Evolutionary conservation across 768 basidiomycete genomes (phyloP).

Genomic region (Lepiota venenata): DNA sequence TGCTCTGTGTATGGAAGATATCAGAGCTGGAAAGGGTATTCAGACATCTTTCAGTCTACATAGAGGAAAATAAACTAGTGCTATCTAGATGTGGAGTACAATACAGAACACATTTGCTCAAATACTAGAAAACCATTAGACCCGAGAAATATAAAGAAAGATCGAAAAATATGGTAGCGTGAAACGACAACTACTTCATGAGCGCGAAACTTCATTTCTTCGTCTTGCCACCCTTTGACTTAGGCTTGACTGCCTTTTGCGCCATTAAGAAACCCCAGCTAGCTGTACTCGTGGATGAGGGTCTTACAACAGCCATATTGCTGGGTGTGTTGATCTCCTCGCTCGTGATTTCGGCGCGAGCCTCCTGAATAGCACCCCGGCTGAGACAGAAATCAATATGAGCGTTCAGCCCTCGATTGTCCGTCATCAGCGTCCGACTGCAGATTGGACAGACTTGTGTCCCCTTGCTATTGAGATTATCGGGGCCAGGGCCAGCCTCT

Average conservation of each 20-base stretch:
- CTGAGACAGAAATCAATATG: constrained; percentile 91
- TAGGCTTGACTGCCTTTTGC: background rate
- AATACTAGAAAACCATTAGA: background rate
- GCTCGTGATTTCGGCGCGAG: constrained; percentile 44
- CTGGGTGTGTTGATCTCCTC: constrained; percentile 2
- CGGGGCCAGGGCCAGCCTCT: background rate
- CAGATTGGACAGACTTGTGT: constrained; percentile 74
- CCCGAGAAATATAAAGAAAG: background rate
- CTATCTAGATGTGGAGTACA: background rate
- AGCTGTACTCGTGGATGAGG: background rate
- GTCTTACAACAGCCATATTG: background rate
- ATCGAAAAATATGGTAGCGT: background rate
- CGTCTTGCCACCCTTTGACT: constrained; percentile 1
- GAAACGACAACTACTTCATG: background rate
- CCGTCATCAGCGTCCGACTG: constrained; percentile 50
- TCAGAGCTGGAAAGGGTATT: constrained; percentile 70
- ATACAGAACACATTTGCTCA: constrained; percentile 15
- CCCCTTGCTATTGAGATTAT: constrained; percentile 13
- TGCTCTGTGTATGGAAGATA: constrained; percentile 68
- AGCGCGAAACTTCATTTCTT: background rate
- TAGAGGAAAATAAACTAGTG: constrained; percentile 42
- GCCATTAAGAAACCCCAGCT: constrained; percentile 4
- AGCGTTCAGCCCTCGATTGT: constrained; percentile 80
- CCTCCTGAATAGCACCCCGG: constrained; percentile 69
- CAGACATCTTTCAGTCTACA: constrained; percentile 76